phyloP scores from a whole-genome alignment of 805 yeast genomes.

The Candida incommunis region DNA sequence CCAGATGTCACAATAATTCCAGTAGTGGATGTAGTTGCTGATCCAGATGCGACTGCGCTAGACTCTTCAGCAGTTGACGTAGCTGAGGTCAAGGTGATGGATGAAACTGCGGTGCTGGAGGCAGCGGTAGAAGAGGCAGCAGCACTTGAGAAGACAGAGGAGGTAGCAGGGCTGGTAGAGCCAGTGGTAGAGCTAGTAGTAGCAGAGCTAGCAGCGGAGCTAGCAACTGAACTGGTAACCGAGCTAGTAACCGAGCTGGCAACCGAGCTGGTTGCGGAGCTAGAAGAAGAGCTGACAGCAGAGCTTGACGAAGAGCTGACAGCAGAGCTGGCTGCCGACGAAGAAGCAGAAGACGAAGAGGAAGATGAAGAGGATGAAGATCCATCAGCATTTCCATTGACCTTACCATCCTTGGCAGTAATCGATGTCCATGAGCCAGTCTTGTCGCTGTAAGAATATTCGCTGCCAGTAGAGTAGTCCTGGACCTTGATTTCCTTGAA shows the following conservation, averaged over 20 bases:
- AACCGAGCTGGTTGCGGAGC: slow-evolving; percentile 4
- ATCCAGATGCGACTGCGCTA: not conserved
- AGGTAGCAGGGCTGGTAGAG: slow-evolving; percentile 1
- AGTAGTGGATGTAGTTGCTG: not conserved
- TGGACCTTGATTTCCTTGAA: slow-evolving; percentile 46
- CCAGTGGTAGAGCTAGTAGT: slow-evolving; percentile 1
- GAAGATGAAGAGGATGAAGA: slow-evolving; percentile 9
- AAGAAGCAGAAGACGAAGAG: slow-evolving; percentile 5
- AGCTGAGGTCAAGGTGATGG: not conserved
- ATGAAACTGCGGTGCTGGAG: not conserved
- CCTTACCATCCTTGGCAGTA: slow-evolving; percentile 27
- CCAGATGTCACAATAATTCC: not conserved
- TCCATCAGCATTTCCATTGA: slow-evolving; percentile 36
- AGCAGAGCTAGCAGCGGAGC: slow-evolving; percentile 8
- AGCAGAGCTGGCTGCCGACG: slow-evolving; percentile 7
- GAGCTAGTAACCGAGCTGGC: slow-evolving; percentile 6
- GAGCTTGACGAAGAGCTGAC: slow-evolving; percentile 7
- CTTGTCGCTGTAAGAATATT: slow-evolving; percentile 27
- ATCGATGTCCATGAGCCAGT: slow-evolving; percentile 29
- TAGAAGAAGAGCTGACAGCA: slow-evolving; percentile 6
- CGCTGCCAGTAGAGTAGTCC: slow-evolving; percentile 35
- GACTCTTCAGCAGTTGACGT: not conserved
- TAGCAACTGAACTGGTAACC: slow-evolving; percentile 2
- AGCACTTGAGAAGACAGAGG: slow-evolving; percentile 1
- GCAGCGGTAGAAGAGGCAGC: slow-evolving; percentile 1